Conservation (phyloP, 306 rosid genomes). For the Cicer arietinum region DNA sequence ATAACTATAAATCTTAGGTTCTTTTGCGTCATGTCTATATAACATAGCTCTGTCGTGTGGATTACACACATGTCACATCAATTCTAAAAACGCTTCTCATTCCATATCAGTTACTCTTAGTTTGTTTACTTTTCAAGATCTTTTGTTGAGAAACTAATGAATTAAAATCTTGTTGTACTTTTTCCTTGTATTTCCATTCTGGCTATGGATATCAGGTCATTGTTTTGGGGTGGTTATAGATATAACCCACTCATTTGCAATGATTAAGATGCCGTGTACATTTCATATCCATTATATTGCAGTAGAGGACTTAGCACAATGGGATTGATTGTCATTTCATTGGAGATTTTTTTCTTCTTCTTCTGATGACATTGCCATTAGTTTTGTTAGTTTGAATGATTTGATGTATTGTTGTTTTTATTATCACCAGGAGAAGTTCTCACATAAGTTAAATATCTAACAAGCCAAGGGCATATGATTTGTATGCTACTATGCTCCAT, state of each 20-base stretch:
- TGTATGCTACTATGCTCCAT: no score
- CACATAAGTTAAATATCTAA: no score
- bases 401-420: no score
- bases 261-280: not conserved
- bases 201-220: no score
- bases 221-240: no score
- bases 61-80: conserved; percentile 3
- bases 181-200: not conserved
- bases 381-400: not conserved
- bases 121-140: not conserved
- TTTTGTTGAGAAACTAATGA: conserved; percentile 10
- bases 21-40: conserved; percentile 9
- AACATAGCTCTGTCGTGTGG: conserved; percentile 8
- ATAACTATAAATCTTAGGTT: not conserved
- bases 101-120: not conserved
- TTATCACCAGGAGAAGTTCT: no score
- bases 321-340: not conserved
- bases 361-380: not conserved
- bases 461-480: no score
- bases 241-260: not conserved
- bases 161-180: not conserved
- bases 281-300: conserved; percentile 1
- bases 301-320: not conserved
- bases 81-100: not conserved
- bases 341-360: not conserved